phyloP scores from a whole-genome alignment of 2,329 filamentous ascomycete species.

The Penicillium sp. region DNA sequence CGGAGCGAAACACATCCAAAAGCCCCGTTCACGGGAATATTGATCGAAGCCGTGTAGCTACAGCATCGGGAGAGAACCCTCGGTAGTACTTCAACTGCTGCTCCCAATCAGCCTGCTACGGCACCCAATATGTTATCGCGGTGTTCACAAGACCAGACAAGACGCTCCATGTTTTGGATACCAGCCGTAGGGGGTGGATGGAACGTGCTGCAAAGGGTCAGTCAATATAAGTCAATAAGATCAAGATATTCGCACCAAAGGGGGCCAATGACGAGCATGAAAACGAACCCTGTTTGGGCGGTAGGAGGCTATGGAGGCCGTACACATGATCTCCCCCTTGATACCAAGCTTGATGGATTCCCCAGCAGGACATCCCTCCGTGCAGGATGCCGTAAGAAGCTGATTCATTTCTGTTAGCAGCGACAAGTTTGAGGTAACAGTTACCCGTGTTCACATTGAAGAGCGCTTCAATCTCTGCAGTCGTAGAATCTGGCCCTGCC shows the following conservation, averaged over 20 bases:
- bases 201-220: constrained; percentile 26
- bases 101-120: constrained; percentile 49
- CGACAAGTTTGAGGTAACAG: constrained; percentile 27
- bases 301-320: constrained; percentile 46
- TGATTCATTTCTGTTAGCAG: constrained; percentile 5
- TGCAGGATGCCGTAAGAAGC: constrained; percentile 25
- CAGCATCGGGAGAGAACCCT: constrained; percentile 45
- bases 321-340: constrained; percentile 41
- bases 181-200: constrained; percentile 46
- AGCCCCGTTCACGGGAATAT: constrained; percentile 48
- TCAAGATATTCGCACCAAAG: neutral
- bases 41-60: constrained; percentile 50
- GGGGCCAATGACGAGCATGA: neutral
- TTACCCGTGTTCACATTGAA: constrained; percentile 44
- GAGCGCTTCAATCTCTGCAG: constrained; percentile 45
- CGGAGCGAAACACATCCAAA: constrained; percentile 34
- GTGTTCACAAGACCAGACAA: constrained; percentile 42
- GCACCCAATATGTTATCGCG: constrained; percentile 41
- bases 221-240: neutral
- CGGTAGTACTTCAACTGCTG: constrained; percentile 53
- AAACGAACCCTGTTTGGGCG: constrained; percentile 35
- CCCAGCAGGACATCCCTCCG: constrained; percentile 23
- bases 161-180: constrained; percentile 31
- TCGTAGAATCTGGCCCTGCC: constrained; percentile 49
- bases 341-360: constrained; percentile 40